Conservation (phyloP, 371 early-diverging fungal species). For the Rhizopus delemar region DNA sequence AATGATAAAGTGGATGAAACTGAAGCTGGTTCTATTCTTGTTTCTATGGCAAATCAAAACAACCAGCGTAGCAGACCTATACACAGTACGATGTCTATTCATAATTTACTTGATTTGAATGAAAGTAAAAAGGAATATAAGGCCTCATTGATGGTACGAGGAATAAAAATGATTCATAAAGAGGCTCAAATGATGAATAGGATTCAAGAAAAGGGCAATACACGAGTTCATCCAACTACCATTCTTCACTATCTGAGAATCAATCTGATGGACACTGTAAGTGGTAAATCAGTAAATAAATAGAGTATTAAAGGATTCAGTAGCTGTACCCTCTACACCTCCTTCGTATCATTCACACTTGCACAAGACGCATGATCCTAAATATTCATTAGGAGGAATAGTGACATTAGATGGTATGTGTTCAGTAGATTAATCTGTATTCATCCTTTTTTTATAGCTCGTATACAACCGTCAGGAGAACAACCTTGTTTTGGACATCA, state of each 20-base stretch:
- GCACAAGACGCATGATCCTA: not conserved
- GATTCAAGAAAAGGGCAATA: not conserved
- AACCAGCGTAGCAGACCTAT: not conserved
- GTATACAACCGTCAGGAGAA: conserved; percentile 1
- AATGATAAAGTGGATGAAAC: conserved; percentile 24
- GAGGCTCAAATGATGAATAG: not conserved
- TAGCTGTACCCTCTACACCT: conserved; percentile 1
- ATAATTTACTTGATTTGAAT: conserved; percentile 34
- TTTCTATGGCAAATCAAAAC: conserved; percentile 35
- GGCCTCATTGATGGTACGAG: not conserved
- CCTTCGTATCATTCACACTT: not conserved
- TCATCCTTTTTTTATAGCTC: not conserved
- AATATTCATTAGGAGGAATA: not conserved
- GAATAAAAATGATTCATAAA: not conserved
- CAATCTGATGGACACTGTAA: conserved; percentile 3
- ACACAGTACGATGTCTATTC: conserved; percentile 37
- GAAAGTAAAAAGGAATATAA: not conserved
- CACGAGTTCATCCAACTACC: not conserved
- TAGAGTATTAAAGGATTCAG: not conserved
- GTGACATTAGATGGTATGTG: not conserved
- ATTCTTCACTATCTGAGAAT: conserved; percentile 1
- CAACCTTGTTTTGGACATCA: conserved; percentile 1
- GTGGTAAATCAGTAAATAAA: not conserved
- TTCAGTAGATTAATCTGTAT: not conserved
- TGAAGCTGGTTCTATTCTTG: conserved; percentile 46